Evolutionary conservation across 2,329 filamentous ascomycete species (phyloP).

Genomic region (Macrophomina phaseolina): DNA sequence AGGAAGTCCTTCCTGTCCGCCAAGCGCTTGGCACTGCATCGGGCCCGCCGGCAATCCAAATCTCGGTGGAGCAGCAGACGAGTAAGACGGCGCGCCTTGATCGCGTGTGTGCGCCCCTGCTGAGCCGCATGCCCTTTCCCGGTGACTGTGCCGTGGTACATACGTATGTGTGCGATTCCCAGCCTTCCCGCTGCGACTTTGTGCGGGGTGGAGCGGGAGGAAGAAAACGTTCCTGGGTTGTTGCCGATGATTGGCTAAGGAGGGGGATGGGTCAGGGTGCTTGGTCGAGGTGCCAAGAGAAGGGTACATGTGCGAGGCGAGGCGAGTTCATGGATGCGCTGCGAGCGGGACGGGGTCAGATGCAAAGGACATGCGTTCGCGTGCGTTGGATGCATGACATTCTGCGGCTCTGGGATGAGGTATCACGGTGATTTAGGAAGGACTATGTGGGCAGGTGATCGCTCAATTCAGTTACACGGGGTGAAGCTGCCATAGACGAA

Average conservation of each 20-base stretch:
- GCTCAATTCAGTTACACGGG: neutral
- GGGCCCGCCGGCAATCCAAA: neutral
- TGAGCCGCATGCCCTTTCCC: slow-evolving; percentile 3
- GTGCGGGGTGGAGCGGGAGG: no score
- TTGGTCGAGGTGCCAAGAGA: neutral
- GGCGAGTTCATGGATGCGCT: neutral
- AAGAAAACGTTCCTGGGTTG: slow-evolving; percentile 6
- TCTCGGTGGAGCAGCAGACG: neutral
- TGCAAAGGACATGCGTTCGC: no score
- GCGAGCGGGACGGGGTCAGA: neutral
- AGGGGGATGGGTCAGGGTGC: neutral
- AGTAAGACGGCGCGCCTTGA: slow-evolving; percentile 15
- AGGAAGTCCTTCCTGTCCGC: neutral
- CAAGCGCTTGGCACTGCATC: slow-evolving; percentile 11
- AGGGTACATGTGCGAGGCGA: neutral
- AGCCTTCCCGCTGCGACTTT: no score
- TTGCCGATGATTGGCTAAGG: neutral
- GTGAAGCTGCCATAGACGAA: neutral
- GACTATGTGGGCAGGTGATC: neutral
- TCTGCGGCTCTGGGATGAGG: neutral
- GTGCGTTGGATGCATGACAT: neutral
- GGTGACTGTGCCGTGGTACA: neutral
- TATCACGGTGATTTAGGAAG: neutral
- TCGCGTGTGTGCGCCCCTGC: slow-evolving; percentile 2
- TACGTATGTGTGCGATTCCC: no score